Percentiles rank a stretch among this genome's conserved stretches.
phyloP scores from a whole-genome alignment of 139 green algal genomes.

The Chlamydomonas applanata region DNA sequence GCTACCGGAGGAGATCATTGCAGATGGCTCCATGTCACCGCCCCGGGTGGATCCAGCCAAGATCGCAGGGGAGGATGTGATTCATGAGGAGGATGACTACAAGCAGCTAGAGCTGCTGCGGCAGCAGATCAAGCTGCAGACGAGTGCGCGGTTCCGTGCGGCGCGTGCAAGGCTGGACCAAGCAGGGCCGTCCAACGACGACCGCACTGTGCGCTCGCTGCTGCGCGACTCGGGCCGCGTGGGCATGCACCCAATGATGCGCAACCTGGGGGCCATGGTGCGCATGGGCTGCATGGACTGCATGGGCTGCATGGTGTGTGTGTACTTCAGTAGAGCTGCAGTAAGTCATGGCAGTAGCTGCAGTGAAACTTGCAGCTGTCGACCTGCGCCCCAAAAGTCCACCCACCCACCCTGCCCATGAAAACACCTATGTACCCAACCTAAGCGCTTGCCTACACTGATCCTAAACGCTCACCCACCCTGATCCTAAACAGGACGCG shows the following conservation, averaged over 20 bases:
- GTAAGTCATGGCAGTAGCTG: no score
- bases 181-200: neutral
- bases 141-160: conserved; percentile 39
- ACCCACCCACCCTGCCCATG: no score
- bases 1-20: conserved; percentile 8
- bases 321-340: no score
- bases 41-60: conserved; percentile 46
- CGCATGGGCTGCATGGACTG: neutral
- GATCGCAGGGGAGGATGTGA: conserved; percentile 56
- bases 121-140: conserved; percentile 54
- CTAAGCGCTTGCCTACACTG: conserved; percentile 10
- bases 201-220: conserved; percentile 23
- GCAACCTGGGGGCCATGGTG: conserved; percentile 44
- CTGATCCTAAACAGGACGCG: neutral
- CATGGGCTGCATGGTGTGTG: no score
- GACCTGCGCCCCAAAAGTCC: no score
- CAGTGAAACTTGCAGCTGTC: no score
- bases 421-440: neutral
- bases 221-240: conserved; percentile 24
- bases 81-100: conserved; percentile 77
- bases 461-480: no score
- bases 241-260: conserved; percentile 64
- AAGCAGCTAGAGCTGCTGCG: conserved; percentile 60
- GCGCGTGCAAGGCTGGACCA: conserved; percentile 20
- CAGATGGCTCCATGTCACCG: conserved; percentile 27